Conservation (phyloP, 1,284 basidiomycete genomes). For the Rhodotorula sp. region DNA sequence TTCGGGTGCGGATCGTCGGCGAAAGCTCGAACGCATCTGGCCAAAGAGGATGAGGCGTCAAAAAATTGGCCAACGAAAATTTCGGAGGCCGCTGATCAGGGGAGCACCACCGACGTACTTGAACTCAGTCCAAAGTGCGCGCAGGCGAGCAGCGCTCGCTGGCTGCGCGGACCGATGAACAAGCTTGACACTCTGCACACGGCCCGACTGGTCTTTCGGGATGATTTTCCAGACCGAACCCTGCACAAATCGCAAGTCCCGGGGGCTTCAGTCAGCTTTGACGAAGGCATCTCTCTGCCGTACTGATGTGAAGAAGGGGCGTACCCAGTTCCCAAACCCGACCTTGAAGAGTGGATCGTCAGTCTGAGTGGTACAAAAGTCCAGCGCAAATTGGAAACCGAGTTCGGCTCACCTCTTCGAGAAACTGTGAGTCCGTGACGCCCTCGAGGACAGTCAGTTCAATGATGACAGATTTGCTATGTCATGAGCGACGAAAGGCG, state of each 20-base stretch:
- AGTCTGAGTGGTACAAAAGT: too few relatives aligned
- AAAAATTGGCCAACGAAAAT: too few relatives aligned
- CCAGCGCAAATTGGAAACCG: too few relatives aligned
- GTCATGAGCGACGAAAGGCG: background rate
- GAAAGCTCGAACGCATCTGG: conserved; percentile 75
- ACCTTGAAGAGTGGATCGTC: conserved; percentile 49
- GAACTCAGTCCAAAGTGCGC: conserved; percentile 57
- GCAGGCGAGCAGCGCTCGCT: conserved; percentile 79
- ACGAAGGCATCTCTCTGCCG: too few relatives aligned
- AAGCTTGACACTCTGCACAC: conserved; percentile 61
- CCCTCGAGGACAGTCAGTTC: background rate
- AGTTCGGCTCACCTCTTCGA: conserved; percentile 50
- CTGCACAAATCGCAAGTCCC: background rate
- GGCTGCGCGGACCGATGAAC: conserved; percentile 73
- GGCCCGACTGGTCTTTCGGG: conserved; percentile 13
- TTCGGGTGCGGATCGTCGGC: conserved; percentile 80
- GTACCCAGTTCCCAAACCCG: conserved; percentile 75
- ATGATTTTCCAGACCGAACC: conserved; percentile 41
- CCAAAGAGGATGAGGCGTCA: too few relatives aligned
- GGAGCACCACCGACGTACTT: conserved; percentile 23
- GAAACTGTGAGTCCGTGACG: conserved; percentile 20
- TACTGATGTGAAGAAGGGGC: too few relatives aligned
- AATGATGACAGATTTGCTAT: background rate
- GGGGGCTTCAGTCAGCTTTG: too few relatives aligned
- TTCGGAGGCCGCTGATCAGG: too few relatives aligned